Evolutionary conservation across 2,329 filamentous ascomycete genomes (phyloP).

Genomic region (Diplocarpon mali): DNA sequence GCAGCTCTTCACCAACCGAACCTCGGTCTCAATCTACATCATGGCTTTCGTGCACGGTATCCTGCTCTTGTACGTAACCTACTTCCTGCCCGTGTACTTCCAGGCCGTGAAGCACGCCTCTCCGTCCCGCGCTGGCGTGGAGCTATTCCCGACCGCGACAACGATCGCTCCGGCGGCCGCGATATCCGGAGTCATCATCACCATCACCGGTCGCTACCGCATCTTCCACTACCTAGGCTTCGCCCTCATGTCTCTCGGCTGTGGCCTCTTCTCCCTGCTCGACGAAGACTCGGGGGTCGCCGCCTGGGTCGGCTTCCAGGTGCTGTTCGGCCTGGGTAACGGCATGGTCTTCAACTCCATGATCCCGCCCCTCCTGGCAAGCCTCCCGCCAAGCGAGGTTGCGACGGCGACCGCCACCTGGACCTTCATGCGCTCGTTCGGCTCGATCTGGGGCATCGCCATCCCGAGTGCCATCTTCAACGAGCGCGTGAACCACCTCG

Average conservation of each 20-base stretch:
- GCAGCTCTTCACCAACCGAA: slow-evolving; percentile 53
- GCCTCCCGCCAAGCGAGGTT: slow-evolving; percentile 49
- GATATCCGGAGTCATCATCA: slow-evolving; percentile 42
- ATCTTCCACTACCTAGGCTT: slow-evolving; percentile 47
- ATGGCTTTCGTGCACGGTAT: slow-evolving; percentile 65
- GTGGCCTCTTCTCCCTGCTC: slow-evolving; percentile 52
- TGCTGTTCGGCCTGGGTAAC: slow-evolving; percentile 50
- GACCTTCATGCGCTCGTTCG: slow-evolving; percentile 40
- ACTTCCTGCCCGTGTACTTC: slow-evolving; percentile 52
- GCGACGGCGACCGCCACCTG: slow-evolving; percentile 56
- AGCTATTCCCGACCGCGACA: slow-evolving; percentile 59
- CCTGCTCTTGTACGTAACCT: slow-evolving; percentile 13
- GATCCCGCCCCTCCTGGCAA: slow-evolving; percentile 55
- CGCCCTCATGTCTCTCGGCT: slow-evolving; percentile 50
- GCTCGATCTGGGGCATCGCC: slow-evolving; percentile 9
- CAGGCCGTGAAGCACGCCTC: slow-evolving; percentile 36
- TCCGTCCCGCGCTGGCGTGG: slow-evolving; percentile 65
- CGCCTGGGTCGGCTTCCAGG: slow-evolving; percentile 48
- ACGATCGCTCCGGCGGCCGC: slow-evolving; percentile 53
- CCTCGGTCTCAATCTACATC: slow-evolving; percentile 53
- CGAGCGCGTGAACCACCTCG: slow-evolving; percentile 3
- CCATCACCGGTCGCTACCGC: slow-evolving; percentile 54
- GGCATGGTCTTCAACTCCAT: slow-evolving; percentile 60
- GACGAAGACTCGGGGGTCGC: slow-evolving; percentile 42
- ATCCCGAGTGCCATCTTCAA: slow-evolving; percentile 8